Base-by-base conservation (phyloP, 192 early-diverging fungal species). In the Bifiguratus adelaidae region DNA sequence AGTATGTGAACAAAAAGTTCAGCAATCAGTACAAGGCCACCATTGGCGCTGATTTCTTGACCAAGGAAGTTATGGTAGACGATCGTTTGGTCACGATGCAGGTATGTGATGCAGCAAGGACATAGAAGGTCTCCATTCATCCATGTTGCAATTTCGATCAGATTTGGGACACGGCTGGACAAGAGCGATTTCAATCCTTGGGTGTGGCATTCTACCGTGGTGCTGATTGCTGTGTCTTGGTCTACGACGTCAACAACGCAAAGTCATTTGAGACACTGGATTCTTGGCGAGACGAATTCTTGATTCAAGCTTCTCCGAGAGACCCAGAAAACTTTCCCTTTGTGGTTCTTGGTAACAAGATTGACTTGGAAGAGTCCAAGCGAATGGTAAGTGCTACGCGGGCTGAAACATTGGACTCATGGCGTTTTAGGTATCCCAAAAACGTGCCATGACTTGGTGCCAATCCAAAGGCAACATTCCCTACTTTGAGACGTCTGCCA, bases 181-280 rank as follows among this genome's bases (percentile, higher is more conserved):
- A 99, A 68, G 96, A 99, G 71, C 81, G 92, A 44, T 99, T 99
- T 73, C 96, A 99, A 66, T 83, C 78, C 29, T 77, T 99, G 21
- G 96, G 96, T 19, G 96, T 99, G 38, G 96, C 96, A 5, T 99
- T 99, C 53, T 99, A 99, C 44, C 83, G 94, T 43, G 95, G 95
- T 35, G 94, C 96, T 11, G 96, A 99, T 71, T 99, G 94, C 74
- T 99, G 96, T 58, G 91, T 95, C 30, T 74, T 99, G 26, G 87
- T 90, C 25, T 95, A 89, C 57, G 96, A 99, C 53, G 93, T 99
- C 47, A 96, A 89, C 58, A 93, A 91, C 63, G 71, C 70, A 32
- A 92, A 90, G 62, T 83, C 79, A 60, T 99, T 95, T 58, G 94
- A 99, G 56, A 88, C 87, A 18, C 71, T 99, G 60, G 91, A 95